phyloP scores from a whole-genome alignment of 2,329 filamentous ascomycete genomes.

The Penicillium sp. region DNA sequence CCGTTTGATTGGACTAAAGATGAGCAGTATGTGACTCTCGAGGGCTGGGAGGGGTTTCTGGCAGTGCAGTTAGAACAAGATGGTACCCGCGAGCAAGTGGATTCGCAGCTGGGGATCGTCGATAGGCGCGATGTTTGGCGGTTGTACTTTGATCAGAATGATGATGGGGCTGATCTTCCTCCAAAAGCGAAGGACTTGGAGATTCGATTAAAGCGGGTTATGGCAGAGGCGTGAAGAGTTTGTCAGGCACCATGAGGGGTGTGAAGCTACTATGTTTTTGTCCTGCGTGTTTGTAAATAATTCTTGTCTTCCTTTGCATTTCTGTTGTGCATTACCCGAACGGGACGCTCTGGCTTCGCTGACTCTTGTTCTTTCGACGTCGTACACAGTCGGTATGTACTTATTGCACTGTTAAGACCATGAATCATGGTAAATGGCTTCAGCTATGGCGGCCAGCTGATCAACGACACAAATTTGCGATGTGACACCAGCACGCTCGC shows the following conservation, averaged over 20 bases:
- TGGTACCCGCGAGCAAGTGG: slow-evolving; percentile 20
- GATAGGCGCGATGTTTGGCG: slow-evolving; percentile 31
- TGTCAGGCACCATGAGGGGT: background rate
- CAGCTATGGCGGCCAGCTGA: background rate
- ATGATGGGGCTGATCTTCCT: slow-evolving; percentile 33
- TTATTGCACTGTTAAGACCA: background rate
- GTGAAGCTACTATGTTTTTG: background rate
- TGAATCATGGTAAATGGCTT: background rate
- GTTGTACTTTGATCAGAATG: slow-evolving; percentile 35
- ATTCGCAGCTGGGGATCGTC: slow-evolving; percentile 23
- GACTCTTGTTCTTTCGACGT: background rate
- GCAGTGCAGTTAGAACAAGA: slow-evolving; percentile 32
- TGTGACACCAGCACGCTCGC: background rate
- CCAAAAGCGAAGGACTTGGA: slow-evolving; percentile 32
- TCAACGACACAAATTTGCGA: background rate
- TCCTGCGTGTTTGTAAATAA: background rate
- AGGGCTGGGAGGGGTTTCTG: slow-evolving; percentile 35
- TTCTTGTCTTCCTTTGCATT: background rate
- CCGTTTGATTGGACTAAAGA: slow-evolving; percentile 34
- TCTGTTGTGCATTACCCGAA: background rate
- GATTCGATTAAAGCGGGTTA: slow-evolving; percentile 29
- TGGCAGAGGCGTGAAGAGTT: slow-evolving; percentile 24
- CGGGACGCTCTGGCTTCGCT: background rate
- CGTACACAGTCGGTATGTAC: background rate
- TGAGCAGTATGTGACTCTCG: slow-evolving; percentile 29